These are phyloP conservation scores for Gossypioides kirkii DNA, from an alignment of 345 rosid species.

Conservation along the genomic window DNA sequence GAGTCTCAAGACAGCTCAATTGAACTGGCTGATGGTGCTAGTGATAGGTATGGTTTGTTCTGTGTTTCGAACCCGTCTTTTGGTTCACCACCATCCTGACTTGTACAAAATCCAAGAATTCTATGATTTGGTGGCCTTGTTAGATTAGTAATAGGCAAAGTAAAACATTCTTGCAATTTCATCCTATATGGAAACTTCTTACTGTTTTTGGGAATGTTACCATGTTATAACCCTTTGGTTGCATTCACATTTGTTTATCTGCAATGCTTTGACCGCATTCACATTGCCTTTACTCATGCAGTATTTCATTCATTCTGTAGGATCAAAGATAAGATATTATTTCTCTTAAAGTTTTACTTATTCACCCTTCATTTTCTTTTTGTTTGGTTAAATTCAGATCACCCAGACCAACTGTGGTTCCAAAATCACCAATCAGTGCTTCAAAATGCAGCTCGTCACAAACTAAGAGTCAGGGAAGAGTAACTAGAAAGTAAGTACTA, in stretches of 20 bases:
- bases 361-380: neutral
- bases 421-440: conserved; percentile 29
- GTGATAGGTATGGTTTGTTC: conserved; percentile 31
- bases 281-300: neutral
- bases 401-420: conserved; percentile 30
- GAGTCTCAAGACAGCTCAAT: conserved; percentile 28
- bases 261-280: neutral
- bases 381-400: conserved; percentile 36
- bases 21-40: conserved; percentile 21
- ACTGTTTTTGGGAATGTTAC: neutral
- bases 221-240: neutral
- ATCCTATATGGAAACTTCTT: neutral
- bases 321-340: neutral
- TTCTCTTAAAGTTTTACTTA: neutral
- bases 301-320: neutral
- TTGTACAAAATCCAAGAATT: neutral
- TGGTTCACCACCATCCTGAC: neutral
- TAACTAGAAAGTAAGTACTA: conserved; percentile 71
- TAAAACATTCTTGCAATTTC: neutral
- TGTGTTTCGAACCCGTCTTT: neutral
- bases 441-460: conserved; percentile 34
- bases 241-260: neutral
- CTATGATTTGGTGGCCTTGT: neutral
- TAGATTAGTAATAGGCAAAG: neutral
- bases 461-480: conserved; percentile 54